Base-by-base conservation (phyloP, 2,329 filamentous ascomycete species). In the Canariomyces notabilis region DNA sequence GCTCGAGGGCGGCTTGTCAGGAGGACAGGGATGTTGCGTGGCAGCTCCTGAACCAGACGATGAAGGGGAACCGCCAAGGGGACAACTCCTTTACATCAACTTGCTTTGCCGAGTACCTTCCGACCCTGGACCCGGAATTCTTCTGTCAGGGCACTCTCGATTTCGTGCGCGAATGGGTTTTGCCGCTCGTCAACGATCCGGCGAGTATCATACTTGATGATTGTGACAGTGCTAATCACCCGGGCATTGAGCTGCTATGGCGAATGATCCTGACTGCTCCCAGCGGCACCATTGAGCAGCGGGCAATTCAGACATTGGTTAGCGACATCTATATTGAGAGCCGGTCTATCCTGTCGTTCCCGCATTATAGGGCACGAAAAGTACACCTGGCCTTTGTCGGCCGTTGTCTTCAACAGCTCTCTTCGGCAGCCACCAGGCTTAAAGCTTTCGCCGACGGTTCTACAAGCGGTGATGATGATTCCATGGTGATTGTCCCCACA, bases 241-340 rank as follows among this genome's bases (percentile, higher is more conserved):
- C 65, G 53, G 78, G 68, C 20, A 71, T 77, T 35, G 85, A 93
- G 56, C 77, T 89, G 47, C 70, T 95, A n/a, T 95, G 90, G 90
- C 79, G 81, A 19, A 79, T 95, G 57, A 80, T 91, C 26, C 69
- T 95, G 43, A 82, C 78, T 14, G 81, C 86, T 2, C 79, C 81
- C 5, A 71, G 77, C 31, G 70, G 76, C 31, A 77, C 74, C 0
- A 81, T 94, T 38, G 87, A 87, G 54, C 74, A 76, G 16, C 68
- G 74, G 42, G 85, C 87, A 1, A 89, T 85, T 22, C 74, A 73
- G 41, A 80, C 82, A 18, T 78, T 95, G 3, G 87, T 89, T 19
- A 66, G 69, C 36, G 76, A 83, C 19, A 73, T 89, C 11, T 95
- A 93, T 59, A 72, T 93, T 26, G 69, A 79, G 22, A 79, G 74